These are phyloP conservation scores for Claviceps arundinis DNA, from an alignment of 2,329 filamentous ascomycete species.

Conservation along the genomic window DNA sequence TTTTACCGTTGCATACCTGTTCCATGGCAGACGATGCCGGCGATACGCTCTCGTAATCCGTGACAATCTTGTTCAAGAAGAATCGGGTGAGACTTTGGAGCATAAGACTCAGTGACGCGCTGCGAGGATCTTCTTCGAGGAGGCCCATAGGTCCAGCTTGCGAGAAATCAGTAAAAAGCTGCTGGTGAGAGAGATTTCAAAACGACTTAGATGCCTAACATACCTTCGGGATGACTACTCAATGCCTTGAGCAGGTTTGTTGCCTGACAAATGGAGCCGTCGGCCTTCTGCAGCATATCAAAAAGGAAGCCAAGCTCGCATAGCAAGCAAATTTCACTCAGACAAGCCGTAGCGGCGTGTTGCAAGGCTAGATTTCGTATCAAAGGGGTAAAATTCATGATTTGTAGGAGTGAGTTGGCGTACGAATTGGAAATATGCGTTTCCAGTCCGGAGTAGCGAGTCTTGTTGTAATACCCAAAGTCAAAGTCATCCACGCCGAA, in stretches of 20 bases:
- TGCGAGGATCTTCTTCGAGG: slow-evolving; percentile 69
- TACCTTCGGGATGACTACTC: slow-evolving; percentile 65
- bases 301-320: slow-evolving; percentile 94
- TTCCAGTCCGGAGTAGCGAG: slow-evolving; percentile 79
- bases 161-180: not conserved
- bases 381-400: slow-evolving; percentile 81
- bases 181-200: not conserved
- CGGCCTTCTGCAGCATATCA: slow-evolving; percentile 95
- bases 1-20: slow-evolving; percentile 32
- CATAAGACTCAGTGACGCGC: slow-evolving; percentile 62
- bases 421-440: slow-evolving; percentile 97
- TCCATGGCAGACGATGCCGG: slow-evolving; percentile 54
- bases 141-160: slow-evolving; percentile 61
- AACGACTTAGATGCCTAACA: slow-evolving; percentile 5
- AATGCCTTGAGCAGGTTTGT: slow-evolving; percentile 89
- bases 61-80: slow-evolving; percentile 64
- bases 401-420: slow-evolving; percentile 79
- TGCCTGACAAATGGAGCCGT: slow-evolving; percentile 86
- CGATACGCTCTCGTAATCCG: slow-evolving; percentile 60
- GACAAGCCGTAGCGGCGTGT: slow-evolving; percentile 75
- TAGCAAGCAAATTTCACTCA: slow-evolving; percentile 70
- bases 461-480: slow-evolving; percentile 94
- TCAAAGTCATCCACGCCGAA: slow-evolving; percentile 99
- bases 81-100: slow-evolving; percentile 80
- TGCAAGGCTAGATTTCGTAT: slow-evolving; percentile 79